A percentile compares a stretch with the other conserved stretches of the same genome.
Conservation (phyloP, 176 grass and related monocot species). For the Oryza meridionalis region DNA sequence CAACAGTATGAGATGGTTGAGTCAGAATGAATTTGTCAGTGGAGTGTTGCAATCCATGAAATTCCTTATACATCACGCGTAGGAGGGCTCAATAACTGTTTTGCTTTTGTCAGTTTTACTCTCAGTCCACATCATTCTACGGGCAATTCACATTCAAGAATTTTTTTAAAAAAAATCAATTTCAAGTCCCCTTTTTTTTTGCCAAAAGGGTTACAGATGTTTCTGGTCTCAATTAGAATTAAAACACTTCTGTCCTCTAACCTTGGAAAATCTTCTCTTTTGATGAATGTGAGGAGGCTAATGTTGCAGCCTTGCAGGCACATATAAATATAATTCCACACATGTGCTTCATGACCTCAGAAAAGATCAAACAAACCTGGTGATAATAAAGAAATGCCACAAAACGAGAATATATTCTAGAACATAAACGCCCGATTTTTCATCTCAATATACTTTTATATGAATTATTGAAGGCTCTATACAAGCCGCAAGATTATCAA, state of each 20-base stretch:
- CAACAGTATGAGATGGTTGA: neutral
- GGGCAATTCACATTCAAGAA: neutral
- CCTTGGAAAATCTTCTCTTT: neutral
- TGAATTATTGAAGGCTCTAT: constrained; percentile 5
- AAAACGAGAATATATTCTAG: neutral
- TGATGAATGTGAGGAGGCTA: neutral
- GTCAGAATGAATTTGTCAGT: constrained; percentile 8
- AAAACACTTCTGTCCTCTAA: neutral
- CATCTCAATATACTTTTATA: neutral
- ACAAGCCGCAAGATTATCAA: neutral
- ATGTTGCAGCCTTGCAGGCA: neutral
- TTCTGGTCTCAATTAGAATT: neutral
- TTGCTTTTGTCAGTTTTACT: neutral
- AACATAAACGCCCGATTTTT: neutral
- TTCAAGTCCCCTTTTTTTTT: neutral
- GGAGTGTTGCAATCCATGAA: constrained; percentile 29
- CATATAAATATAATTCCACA: neutral
- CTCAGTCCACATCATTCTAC: neutral
- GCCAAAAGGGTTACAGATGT: neutral
- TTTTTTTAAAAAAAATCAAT: neutral
- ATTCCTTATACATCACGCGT: neutral
- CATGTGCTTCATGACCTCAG: neutral
- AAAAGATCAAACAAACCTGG: neutral
- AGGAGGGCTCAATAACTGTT: neutral
- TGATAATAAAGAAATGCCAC: constrained; percentile 21